These are phyloP conservation scores for Diutina pseudorugosa DNA, from an alignment of 1,139 yeast species.

Conservation along the genomic window DNA sequence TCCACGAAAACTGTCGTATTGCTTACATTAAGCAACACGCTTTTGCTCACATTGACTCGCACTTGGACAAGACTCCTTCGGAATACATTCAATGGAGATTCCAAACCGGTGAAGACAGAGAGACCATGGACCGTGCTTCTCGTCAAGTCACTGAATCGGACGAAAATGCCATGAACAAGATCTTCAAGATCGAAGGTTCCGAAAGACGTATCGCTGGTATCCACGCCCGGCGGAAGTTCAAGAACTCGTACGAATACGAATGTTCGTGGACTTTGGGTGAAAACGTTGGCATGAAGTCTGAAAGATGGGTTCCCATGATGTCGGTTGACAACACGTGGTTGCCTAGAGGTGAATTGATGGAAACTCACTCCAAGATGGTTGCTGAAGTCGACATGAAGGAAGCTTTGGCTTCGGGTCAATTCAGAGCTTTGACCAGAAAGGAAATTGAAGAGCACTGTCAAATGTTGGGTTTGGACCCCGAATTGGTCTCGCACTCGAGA, in stretches of 20 bases:
- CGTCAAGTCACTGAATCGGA: conserved; percentile 96
- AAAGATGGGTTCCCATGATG: conserved; percentile 99
- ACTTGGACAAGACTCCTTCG: conserved; percentile 98
- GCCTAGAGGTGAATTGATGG: conserved; percentile 99
- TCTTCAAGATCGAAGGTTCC: conserved; percentile 97
- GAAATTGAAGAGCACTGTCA: conserved; percentile 98
- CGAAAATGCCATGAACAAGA: conserved; percentile 98
- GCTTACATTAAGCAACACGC: conserved; percentile 99
- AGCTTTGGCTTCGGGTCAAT: conserved; percentile 99
- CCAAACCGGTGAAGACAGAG: conserved; percentile 99
- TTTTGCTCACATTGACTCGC: conserved; percentile 97
- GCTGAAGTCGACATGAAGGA: conserved; percentile 99
- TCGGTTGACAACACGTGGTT: conserved; percentile 99
- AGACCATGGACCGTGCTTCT: conserved; percentile 99
- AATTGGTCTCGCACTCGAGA: conserved; percentile 98
- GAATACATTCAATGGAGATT: conserved; percentile 99
- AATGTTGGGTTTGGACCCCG: conserved; percentile 97
- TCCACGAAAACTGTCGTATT: conserved; percentile 98
- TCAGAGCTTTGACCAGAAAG: conserved; percentile 99
- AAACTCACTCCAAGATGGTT: conserved; percentile 97
- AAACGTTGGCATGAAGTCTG: conserved; percentile 96
- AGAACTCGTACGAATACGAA: conserved; percentile 99
- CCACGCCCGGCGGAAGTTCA: conserved; percentile 98
- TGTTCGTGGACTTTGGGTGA: conserved; percentile 95
- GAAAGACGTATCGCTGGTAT: conserved; percentile 95